phyloP scores from a whole-genome alignment of 2,329 filamentous ascomycete species.

The Curvularia spicifera region DNA sequence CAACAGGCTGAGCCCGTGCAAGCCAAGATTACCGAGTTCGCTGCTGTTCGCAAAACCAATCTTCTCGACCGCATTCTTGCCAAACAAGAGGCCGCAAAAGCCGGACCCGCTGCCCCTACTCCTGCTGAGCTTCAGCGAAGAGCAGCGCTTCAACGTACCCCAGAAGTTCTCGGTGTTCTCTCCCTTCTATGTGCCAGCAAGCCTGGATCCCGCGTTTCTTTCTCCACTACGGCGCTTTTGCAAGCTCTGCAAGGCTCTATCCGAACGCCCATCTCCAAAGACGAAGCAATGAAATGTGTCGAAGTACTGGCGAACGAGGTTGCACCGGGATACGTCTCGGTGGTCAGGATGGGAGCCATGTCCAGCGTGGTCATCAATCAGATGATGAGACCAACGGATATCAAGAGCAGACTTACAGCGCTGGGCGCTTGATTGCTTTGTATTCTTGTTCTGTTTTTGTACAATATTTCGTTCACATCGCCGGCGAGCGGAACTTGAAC shows the following conservation, averaged over 20 bases:
- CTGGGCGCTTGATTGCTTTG: conserved; percentile 29
- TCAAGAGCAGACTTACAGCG: conserved; percentile 41
- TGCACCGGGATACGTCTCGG: conserved; percentile 52
- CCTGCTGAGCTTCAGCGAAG: conserved; percentile 53
- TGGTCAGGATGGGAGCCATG: conserved; percentile 49
- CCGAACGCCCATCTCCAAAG: conserved; percentile 53
- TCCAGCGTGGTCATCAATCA: conserved; percentile 54
- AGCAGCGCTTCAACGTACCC: conserved; percentile 55
- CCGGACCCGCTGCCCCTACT: conserved; percentile 49
- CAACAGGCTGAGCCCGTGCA: conserved; percentile 30
- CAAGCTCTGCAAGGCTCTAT: conserved; percentile 56
- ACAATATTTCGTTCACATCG: not conserved
- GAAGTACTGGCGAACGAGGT: conserved; percentile 54
- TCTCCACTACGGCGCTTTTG: conserved; percentile 52
- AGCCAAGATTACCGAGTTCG: conserved; percentile 48
- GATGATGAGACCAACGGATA: conserved; percentile 42
- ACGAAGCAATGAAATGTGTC: conserved; percentile 54
- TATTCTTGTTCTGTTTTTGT: not conserved
- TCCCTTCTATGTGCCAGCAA: conserved; percentile 51
- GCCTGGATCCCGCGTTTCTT: conserved; percentile 49
- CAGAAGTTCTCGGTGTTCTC: conserved; percentile 54
- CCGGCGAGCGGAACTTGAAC: not conserved
- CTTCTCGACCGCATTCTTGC: conserved; percentile 60
- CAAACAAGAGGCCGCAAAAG: conserved; percentile 53
- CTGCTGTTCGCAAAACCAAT: conserved; percentile 52